A percentile compares a stretch with the other conserved stretches of the same genome.
Evolutionary conservation across 306 rosid species (phyloP).

Genomic region (Trifolium repens): DNA sequence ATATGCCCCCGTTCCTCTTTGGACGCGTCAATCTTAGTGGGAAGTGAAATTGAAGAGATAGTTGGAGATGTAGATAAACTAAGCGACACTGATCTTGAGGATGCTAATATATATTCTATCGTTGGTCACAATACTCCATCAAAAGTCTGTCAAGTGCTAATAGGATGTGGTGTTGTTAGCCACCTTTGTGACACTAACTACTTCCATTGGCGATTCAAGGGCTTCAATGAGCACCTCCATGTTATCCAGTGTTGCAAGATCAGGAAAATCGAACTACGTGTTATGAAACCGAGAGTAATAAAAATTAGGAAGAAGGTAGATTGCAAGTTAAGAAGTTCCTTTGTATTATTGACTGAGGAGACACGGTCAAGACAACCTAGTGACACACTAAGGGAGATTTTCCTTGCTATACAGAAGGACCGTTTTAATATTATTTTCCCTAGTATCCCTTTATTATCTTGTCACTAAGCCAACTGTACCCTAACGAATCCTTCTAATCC

Average conservation of each 20-base stretch:
- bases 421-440: neutral
- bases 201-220: neutral
- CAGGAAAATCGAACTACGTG: neutral
- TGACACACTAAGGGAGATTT: neutral
- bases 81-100: too few relatives aligned
- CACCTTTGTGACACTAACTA: constrained; percentile 1
- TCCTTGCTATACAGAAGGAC: neutral
- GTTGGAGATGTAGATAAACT: too few relatives aligned
- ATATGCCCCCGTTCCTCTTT: too few relatives aligned
- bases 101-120: neutral
- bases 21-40: too few relatives aligned
- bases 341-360: neutral
- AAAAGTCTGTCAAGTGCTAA: neutral
- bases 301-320: neutral
- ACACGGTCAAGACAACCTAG: neutral
- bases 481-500: neutral
- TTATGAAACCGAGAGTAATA: neutral
- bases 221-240: neutral
- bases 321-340: neutral
- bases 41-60: too few relatives aligned
- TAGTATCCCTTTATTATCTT: neutral
- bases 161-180: neutral
- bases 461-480: neutral
- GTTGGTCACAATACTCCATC: neutral
- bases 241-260: neutral